Evolutionary conservation across 192 early-diverging fungal genomes (phyloP).

Genomic region (Endogone sp.): DNA sequence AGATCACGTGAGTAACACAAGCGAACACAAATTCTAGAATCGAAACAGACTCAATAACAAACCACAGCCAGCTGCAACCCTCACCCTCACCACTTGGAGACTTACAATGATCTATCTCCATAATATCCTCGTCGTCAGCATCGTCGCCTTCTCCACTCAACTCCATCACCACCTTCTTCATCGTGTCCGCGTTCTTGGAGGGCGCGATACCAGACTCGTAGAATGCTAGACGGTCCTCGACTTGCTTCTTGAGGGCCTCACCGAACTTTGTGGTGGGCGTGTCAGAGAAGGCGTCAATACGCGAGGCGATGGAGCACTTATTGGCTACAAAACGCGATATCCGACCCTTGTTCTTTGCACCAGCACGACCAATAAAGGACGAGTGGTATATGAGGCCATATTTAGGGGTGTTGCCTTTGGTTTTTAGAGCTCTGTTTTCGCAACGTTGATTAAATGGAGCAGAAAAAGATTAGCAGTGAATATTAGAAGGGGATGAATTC

Average conservation of each 20-base stretch:
- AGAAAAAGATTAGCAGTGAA: neutral
- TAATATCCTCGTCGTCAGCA: conserved; percentile 31
- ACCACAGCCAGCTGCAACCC: neutral
- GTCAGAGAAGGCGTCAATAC: conserved; percentile 96
- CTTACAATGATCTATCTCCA: neutral
- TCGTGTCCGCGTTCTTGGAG: conserved; percentile 89
- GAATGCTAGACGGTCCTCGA: conserved; percentile 94
- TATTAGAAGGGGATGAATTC: too few relatives aligned
- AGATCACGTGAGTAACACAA: neutral
- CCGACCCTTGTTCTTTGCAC: conserved; percentile 96
- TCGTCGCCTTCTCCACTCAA: conserved; percentile 62
- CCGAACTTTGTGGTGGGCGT: conserved; percentile 87
- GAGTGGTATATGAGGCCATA: conserved; percentile 98
- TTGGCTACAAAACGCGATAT: conserved; percentile 98
- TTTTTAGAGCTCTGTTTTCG: conserved; percentile 87
- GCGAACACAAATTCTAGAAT: too few relatives aligned
- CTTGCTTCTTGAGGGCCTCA: conserved; percentile 88
- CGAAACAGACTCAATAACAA: too few relatives aligned
- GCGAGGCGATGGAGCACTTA: conserved; percentile 95
- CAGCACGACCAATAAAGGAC: conserved; percentile 92
- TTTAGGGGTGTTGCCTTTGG: conserved; percentile 95
- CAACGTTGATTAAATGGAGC: too few relatives aligned
- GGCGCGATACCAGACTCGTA: conserved; percentile 88
- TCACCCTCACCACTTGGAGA: conserved; percentile 3
- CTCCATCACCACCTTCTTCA: conserved; percentile 76